Evolutionary conservation across 129 eudicot species (phyloP), one percentile per base, ranked within the genome.

Genomic region (Flaveria robusta): DNA sequence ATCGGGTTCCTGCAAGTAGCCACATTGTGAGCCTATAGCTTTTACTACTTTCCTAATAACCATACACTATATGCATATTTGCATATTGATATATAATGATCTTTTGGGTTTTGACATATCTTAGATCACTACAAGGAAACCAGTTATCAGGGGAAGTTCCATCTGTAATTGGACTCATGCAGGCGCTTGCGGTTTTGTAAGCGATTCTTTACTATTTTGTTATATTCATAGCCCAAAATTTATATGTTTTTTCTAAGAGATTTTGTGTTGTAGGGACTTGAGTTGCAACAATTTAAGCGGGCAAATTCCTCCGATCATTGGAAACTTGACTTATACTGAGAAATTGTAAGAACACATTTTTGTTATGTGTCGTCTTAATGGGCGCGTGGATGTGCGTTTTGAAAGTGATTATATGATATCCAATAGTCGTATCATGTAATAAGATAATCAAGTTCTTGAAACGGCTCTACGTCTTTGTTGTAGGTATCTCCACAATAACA

Each of bases 1-100:
- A 95, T 95, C 14, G 99, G 97, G 5, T 95, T 89, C 78, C 85
- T 95, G 70, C 99, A 95, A 89, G 97, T 95, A 20, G 99, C 99
- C 75, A 95, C 99, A 45, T 82, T 95, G 99, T 95, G 84, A 81
- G 99, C 81, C 52, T 49, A 37, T 74, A 27, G 10, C 70, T 20
- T 52, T 60, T 2, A 47, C 58, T 55, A 66, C 14, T 23, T 16
- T 13, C 52, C 20, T 3, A 47, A 37, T 16, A 46, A 71, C 51
- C 7, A 54, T 34, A 43, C 20, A 23, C 24, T 14, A 24, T 5
- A 6, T 58, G 22, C n/a, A 19, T 59, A 13, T 3, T 70, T 58
- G 22, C n/a, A 19, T 59, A 13, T 3, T 70, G 45, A 20, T 65
- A 46, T 8, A 18, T 4, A 56, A 29, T 10, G 12, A 41, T 29